phyloP scores from a whole-genome alignment of 1,284 basidiomycete species.

The Ceratobasidium sp. region DNA sequence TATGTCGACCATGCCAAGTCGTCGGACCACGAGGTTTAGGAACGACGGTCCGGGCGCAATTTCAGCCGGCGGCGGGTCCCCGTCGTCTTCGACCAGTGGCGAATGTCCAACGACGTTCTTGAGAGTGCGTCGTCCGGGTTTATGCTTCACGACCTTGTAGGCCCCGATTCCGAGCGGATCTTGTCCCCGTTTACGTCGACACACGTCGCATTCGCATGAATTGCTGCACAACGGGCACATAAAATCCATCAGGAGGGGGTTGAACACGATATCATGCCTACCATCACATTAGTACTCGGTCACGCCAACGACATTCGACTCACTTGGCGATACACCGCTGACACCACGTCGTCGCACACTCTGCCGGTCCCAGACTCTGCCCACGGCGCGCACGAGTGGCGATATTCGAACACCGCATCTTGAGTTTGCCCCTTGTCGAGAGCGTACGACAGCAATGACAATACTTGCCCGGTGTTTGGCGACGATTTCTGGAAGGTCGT shows the following conservation, averaged over 20 bases:
- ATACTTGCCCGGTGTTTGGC: constrained; percentile 1
- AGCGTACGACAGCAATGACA: constrained; percentile 19
- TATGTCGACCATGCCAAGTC: constrained; percentile 18
- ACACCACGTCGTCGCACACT: constrained; percentile 15
- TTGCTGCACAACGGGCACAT: constrained; percentile 18
- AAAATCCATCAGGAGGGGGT: background rate
- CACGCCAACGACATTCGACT: background rate
- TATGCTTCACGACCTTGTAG: background rate
- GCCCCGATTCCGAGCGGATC: background rate
- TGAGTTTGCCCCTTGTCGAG: background rate
- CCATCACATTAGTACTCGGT: background rate
- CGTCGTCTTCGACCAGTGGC: background rate
- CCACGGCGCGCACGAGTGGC: background rate
- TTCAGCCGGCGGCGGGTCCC: background rate
- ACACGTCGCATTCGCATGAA: constrained; percentile 16
- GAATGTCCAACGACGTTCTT: background rate
- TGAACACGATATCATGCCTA: constrained; percentile 13
- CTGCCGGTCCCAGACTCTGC: background rate
- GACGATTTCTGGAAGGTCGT: background rate
- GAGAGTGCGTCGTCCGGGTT: background rate
- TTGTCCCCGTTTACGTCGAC: background rate
- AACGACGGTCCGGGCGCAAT: background rate
- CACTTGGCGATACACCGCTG: constrained; percentile 24
- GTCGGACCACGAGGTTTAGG: constrained; percentile 5
- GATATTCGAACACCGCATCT: constrained; percentile 13